These are phyloP conservation scores for Tephrocybe sp. DNA, from an alignment of 768 basidiomycete species.

Conservation along the genomic window DNA sequence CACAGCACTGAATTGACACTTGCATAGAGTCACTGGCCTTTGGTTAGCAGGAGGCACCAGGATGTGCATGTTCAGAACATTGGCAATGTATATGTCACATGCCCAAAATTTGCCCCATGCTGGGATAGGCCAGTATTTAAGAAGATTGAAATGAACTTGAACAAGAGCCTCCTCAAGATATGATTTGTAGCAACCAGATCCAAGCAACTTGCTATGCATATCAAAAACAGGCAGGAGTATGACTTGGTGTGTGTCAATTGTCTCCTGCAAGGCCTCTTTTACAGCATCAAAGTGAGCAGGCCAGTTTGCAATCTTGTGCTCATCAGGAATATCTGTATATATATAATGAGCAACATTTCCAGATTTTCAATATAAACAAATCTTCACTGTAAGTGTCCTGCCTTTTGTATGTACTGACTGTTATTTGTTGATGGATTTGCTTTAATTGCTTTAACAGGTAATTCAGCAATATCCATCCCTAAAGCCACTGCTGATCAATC, in stretches of 20 bases:
- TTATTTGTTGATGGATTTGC: too few relatives aligned
- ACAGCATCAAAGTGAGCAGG: background rate
- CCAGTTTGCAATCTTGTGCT: constrained; percentile 1
- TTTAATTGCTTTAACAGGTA: too few relatives aligned
- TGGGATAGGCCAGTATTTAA: background rate
- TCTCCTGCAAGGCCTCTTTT: background rate
- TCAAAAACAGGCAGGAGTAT: background rate
- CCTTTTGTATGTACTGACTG: too few relatives aligned
- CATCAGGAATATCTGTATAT: background rate
- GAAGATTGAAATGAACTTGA: constrained; percentile 3
- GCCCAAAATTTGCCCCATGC: too few relatives aligned
- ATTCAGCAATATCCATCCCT: too few relatives aligned
- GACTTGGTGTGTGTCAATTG: background rate
- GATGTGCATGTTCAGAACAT: background rate
- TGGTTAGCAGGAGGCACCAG: background rate
- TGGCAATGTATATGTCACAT: background rate
- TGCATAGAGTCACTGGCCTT: background rate
- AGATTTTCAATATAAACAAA: too few relatives aligned
- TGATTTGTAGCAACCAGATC: background rate
- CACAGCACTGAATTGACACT: background rate
- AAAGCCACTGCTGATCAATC: too few relatives aligned
- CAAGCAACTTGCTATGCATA: background rate
- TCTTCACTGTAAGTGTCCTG: too few relatives aligned
- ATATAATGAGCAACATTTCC: background rate
- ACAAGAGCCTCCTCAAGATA: background rate